Conservation (phyloP, 75 land plant species). For the Picea sitchensis region DNA sequence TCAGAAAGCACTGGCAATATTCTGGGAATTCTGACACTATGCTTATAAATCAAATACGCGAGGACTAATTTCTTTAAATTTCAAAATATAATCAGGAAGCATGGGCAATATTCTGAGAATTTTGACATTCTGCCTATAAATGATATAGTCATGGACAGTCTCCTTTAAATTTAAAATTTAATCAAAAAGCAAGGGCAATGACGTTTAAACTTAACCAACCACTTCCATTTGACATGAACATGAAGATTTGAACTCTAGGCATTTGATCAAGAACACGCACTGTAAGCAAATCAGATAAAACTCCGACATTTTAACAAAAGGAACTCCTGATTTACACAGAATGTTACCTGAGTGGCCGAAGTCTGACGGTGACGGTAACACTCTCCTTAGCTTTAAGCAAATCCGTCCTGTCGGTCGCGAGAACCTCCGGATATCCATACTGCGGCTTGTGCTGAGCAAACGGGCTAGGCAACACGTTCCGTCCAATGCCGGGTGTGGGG, state of each 20-base stretch:
- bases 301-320: background rate
- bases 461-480: constrained; percentile 6
- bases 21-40: background rate
- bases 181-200: background rate
- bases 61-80: background rate
- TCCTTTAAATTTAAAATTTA: background rate
- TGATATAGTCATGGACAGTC: background rate
- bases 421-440: constrained; percentile 12
- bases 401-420: constrained; percentile 20
- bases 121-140: background rate
- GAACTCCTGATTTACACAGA: background rate
- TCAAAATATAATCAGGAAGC: background rate
- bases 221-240: background rate
- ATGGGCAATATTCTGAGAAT: background rate
- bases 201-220: background rate
- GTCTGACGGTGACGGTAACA: constrained; percentile 57
- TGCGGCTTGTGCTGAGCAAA: background rate
- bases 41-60: background rate
- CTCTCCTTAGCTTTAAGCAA: constrained; percentile 52
- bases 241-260: background rate
- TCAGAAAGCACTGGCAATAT: too few species aligned
- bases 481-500: constrained; percentile 8
- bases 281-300: background rate
- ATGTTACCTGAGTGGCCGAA: constrained; percentile 67
- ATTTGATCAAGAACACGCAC: background rate